A percentile compares a stretch with the other conserved stretches of the same genome.
phyloP scores from a whole-genome alignment of 306 rosid genomes.

The Medicago lupulina region DNA sequence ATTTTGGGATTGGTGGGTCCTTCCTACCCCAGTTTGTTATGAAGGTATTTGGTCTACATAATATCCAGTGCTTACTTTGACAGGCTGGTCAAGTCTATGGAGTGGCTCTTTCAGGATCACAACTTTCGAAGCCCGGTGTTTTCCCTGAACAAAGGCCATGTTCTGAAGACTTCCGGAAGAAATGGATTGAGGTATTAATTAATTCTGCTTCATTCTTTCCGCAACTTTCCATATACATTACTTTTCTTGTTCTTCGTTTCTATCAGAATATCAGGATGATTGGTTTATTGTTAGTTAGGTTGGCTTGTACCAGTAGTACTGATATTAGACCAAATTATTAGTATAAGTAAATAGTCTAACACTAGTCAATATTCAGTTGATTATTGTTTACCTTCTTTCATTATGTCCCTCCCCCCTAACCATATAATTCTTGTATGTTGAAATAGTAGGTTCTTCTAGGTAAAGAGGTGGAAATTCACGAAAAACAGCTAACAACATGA shows the following conservation, averaged over 20 bases:
- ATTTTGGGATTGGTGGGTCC: slow-evolving; percentile 27
- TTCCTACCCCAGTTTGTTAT: slow-evolving; percentile 28
- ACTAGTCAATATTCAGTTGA: slow-evolving; percentile 18
- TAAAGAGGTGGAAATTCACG: not conserved
- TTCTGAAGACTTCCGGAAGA: slow-evolving; percentile 78
- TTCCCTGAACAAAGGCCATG: slow-evolving; percentile 83
- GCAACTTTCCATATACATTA: slow-evolving; percentile 11
- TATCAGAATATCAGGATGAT: slow-evolving; percentile 16
- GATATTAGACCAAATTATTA: slow-evolving; percentile 7
- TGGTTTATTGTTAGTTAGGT: slow-evolving; percentile 27
- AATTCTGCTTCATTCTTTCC: slow-evolving; percentile 7
- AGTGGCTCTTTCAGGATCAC: slow-evolving; percentile 79
- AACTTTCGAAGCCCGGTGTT: slow-evolving; percentile 72
- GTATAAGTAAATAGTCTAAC: not conserved
- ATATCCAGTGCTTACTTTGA: slow-evolving; percentile 40
- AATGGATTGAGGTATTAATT: slow-evolving; percentile 89
- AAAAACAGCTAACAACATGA: not conserved
- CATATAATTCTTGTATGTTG: not conserved
- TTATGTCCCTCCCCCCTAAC: not conserved
- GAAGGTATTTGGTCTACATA: slow-evolving; percentile 39
- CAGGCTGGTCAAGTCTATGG: slow-evolving; percentile 99
- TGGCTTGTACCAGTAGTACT: slow-evolving; percentile 18
- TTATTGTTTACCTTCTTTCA: not conserved
- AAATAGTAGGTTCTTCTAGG: slow-evolving; percentile 3
- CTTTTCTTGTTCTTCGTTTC: not conserved